Base-by-base conservation (phyloP, 345 rosid species). In the Pelargonium nanum region DNA sequence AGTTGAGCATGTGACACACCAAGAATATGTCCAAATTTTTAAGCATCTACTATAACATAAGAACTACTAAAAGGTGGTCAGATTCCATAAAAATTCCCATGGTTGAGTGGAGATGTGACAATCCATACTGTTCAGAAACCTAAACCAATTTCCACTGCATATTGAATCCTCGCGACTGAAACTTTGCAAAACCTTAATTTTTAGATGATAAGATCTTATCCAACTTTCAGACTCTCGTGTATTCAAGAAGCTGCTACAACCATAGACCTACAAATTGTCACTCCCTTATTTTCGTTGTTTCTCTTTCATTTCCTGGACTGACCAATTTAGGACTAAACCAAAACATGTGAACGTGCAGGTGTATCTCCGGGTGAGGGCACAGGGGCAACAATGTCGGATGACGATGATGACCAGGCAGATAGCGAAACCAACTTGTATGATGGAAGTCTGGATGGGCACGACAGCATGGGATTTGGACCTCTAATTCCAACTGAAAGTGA, bases 341-440 rank as follows among this genome's bases (percentile, higher is more conserved):
- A 62, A 61, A 63, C 50, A 19, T 16, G 22, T 60, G 64, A 25
- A 44, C 24, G 55, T 65, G 7, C 82, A 90, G 95, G 95, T 62
- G 82, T 81, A 54, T 83, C 90, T 45, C 79, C 91, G 0, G 87
- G 87, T 70, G 97, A 90, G 73, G 82, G 95, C 71, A 82, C 85
- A 0, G 89, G 87, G 32, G 91, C 88, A 51, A 87, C 97, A 21
- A 90, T 90, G 97, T 90, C 95, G 2, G 95, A 87, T 60, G 92
- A 83, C 61, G 92, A 87, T 53, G 95, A 90, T 58, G 88, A 85
- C 53, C 88, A 79, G 61, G 85, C 65, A 19, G 93, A 87, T 44
- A 82, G 88, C 21, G 93, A 90, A 22, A 51, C 80, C 20, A 85
- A 72, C 77, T 70, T 87, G 75, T 67, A 54, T 19, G 75, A 77